Conservation (phyloP, 192 early-diverging fungal genomes). For the Lobosporangium transversale region DNA sequence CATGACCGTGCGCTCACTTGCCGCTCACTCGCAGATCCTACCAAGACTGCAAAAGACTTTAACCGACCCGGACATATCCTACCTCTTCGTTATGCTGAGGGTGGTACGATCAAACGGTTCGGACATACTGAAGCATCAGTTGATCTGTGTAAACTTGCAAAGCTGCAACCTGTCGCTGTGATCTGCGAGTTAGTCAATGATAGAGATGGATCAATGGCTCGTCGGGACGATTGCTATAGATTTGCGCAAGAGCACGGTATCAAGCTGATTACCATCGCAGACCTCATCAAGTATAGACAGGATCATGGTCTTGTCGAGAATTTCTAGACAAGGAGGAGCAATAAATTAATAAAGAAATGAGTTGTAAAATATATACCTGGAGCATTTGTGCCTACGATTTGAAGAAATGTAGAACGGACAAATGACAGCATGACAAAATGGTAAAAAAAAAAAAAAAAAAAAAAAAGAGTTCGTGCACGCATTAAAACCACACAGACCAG, state of each 20-base stretch:
- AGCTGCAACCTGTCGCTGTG: conserved; percentile 83
- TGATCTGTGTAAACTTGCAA: conserved; percentile 88
- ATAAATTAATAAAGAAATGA: too few relatives aligned
- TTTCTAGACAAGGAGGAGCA: conserved; percentile 29
- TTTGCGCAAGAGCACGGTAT: conserved; percentile 88
- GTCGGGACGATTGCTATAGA: conserved; percentile 86
- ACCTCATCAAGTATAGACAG: conserved; percentile 82
- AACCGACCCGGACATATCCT: conserved; percentile 94
- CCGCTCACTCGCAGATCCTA: conserved; percentile 77
- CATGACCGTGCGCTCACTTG: conserved; percentile 88
- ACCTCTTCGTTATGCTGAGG: conserved; percentile 84
- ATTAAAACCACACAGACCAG: too few relatives aligned
- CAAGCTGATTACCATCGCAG: conserved; percentile 90
- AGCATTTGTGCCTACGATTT: too few relatives aligned
- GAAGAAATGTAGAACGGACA: too few relatives aligned
- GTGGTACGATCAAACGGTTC: conserved; percentile 83
- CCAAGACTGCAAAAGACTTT: conserved; percentile 77
- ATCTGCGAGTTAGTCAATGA: conserved; percentile 94
- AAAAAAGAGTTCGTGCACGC: too few relatives aligned
- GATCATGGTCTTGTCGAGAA: conserved; percentile 49
- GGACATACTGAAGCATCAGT: conserved; percentile 96
- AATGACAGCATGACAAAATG: too few relatives aligned
- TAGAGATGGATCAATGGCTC: conserved; percentile 92
- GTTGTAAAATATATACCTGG: too few relatives aligned
- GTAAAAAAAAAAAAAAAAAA: too few relatives aligned